A percentile compares a stretch with the other conserved stretches of the same genome.
Conservation (phyloP, 2,329 filamentous ascomycete genomes). For the Alternaria angustiovoidea region DNA sequence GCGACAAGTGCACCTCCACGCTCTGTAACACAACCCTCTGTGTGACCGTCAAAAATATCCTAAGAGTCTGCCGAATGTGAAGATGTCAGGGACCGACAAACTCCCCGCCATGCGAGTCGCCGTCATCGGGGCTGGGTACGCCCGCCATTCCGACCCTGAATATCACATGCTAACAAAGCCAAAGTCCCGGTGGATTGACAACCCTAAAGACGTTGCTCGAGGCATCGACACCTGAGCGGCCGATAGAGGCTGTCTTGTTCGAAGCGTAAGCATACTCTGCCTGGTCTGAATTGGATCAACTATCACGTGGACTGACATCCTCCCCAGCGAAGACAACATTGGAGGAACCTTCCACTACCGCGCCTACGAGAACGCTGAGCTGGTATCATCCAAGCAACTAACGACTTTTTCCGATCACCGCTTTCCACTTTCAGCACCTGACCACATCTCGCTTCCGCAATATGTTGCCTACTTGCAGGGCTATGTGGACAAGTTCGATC, state of each 20-base stretch:
- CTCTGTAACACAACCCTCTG: neutral
- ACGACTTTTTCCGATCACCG: slow-evolving; percentile 62
- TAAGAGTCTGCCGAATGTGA: neutral
- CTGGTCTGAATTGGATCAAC: neutral
- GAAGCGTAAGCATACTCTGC: slow-evolving; percentile 43
- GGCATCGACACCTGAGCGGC: slow-evolving; percentile 40
- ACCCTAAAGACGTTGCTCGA: slow-evolving; percentile 44
- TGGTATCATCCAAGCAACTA: slow-evolving; percentile 61
- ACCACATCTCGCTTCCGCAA: slow-evolving; percentile 43
- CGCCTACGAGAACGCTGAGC: slow-evolving; percentile 60
- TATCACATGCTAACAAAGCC: slow-evolving; percentile 5
- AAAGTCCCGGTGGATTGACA: slow-evolving; percentile 37
- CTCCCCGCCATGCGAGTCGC: slow-evolving; percentile 37
- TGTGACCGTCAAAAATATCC: neutral
- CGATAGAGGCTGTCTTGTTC: slow-evolving; percentile 56
- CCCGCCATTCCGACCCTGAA: neutral
- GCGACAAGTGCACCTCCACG: neutral
- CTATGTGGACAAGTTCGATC: slow-evolving; percentile 39
- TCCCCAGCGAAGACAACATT: slow-evolving; percentile 49
- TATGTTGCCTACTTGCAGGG: slow-evolving; percentile 43
- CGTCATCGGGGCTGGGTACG: slow-evolving; percentile 41
- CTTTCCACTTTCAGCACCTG: slow-evolving; percentile 51
- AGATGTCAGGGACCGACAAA: slow-evolving; percentile 22
- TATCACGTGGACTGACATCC: slow-evolving; percentile 16
- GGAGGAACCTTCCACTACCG: slow-evolving; percentile 60